Evolutionary conservation across 352 stramenopile species (phyloP).

Genomic region (Phytophthora pluvialis): DNA sequence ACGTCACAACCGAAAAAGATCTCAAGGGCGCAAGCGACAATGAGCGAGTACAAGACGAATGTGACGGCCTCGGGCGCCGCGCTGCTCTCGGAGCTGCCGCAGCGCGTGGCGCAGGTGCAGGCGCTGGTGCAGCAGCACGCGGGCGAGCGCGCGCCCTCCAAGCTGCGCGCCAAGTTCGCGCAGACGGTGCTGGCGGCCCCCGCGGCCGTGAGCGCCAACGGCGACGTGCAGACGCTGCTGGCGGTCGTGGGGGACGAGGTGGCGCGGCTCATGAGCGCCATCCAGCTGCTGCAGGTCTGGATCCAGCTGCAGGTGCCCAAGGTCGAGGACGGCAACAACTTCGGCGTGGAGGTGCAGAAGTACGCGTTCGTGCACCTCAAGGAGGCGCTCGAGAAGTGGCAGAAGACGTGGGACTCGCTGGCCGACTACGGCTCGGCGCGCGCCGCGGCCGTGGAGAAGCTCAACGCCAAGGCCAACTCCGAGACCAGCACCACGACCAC

Average conservation of each 20-base stretch:
- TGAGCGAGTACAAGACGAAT: slow-evolving; percentile 61
- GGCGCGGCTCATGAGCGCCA: slow-evolving; percentile 45
- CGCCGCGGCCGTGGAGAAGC: slow-evolving; percentile 72
- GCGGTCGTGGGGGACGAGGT: slow-evolving; percentile 62
- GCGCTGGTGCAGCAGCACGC: slow-evolving; percentile 55
- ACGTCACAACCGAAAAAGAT: slow-evolving; percentile 45
- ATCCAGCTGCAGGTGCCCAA: slow-evolving; percentile 79
- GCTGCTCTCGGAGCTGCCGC: slow-evolving; percentile 56
- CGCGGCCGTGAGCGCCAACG: slow-evolving; percentile 46
- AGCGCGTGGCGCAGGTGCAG: slow-evolving; percentile 52
- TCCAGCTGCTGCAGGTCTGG: slow-evolving; percentile 72
- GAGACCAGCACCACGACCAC: slow-evolving; percentile 71
- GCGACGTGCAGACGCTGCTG: slow-evolving; percentile 48
- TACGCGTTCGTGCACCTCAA: slow-evolving; percentile 74
- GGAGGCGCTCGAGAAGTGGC: slow-evolving; percentile 63
- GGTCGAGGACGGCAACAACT: slow-evolving; percentile 88
- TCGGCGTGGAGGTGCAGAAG: slow-evolving; percentile 89
- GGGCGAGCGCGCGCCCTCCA: slow-evolving; percentile 48
- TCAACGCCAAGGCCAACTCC: slow-evolving; percentile 66
- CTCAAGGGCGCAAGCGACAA: slow-evolving; percentile 31
- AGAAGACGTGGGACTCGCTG: slow-evolving; percentile 81
- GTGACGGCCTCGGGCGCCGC: slow-evolving; percentile 47
- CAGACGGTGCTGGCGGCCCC: slow-evolving; percentile 40
- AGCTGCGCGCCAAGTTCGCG: slow-evolving; percentile 44
- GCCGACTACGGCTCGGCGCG: slow-evolving; percentile 74